These are phyloP conservation scores for Artomyces pyxidatus DNA, from an alignment of 768 basidiomycete genomes.

Conservation along the genomic window DNA sequence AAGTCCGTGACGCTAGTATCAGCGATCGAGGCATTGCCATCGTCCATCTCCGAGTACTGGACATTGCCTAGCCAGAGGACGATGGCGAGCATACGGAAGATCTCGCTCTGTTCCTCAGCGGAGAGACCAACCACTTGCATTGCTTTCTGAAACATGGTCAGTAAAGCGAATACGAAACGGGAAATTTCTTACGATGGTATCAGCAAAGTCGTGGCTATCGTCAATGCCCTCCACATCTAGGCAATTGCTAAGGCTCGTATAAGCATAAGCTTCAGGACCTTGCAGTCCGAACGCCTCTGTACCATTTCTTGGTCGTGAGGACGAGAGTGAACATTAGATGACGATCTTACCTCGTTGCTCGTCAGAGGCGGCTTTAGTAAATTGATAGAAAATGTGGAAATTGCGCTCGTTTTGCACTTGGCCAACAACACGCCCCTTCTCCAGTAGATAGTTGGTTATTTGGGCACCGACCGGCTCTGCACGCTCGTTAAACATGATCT, in stretches of 20 bases:
- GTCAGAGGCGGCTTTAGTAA: slow-evolving; percentile 88
- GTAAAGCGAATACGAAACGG: background rate
- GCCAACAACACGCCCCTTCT: slow-evolving; percentile 94
- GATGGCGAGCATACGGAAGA: slow-evolving; percentile 86
- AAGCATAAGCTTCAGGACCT: slow-evolving; percentile 92
- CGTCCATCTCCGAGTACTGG: slow-evolving; percentile 80
- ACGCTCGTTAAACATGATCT: slow-evolving; percentile 95
- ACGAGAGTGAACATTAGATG: background rate
- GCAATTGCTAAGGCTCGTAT: slow-evolving; percentile 89
- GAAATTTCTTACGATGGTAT: slow-evolving; percentile 65
- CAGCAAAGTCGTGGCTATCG: slow-evolving; percentile 78
- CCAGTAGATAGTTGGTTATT: slow-evolving; percentile 96
- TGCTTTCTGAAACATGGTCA: slow-evolving; percentile 51
- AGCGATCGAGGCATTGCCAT: slow-evolving; percentile 75
- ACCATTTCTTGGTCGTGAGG: too few relatives aligned
- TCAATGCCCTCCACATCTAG: slow-evolving; percentile 87
- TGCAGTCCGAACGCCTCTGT: slow-evolving; percentile 91
- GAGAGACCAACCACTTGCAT: slow-evolving; percentile 92
- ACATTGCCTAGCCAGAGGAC: slow-evolving; percentile 97
- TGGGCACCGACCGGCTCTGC: slow-evolving; percentile 96
- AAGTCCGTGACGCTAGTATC: slow-evolving; percentile 93
- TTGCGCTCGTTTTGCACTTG: slow-evolving; percentile 95
- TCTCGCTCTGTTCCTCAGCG: slow-evolving; percentile 78
- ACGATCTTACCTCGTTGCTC: slow-evolving; percentile 70
- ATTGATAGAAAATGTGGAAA: slow-evolving; percentile 99